A percentile compares a stretch with the other conserved stretches of the same genome.
Conservation (phyloP, 176 grass and related monocot genomes). For the Triticum monococcum region DNA sequence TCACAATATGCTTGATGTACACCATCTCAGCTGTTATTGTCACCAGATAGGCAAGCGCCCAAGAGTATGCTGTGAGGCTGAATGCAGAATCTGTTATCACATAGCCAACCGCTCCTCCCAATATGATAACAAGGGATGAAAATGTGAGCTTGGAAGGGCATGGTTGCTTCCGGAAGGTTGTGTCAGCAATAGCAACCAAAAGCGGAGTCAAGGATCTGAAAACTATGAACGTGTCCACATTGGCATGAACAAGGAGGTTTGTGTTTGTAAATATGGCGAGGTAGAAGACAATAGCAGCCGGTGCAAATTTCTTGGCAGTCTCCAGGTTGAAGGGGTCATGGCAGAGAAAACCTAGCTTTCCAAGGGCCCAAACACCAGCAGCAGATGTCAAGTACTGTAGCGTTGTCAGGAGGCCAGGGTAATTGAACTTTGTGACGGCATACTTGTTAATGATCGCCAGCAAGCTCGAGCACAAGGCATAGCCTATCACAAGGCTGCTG, state of each 20-base stretch:
- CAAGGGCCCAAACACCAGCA: slow-evolving; percentile 66
- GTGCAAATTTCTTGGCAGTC: slow-evolving; percentile 78
- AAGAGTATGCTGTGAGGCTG: slow-evolving; percentile 72
- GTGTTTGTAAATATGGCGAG: slow-evolving; percentile 96
- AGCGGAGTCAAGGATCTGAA: slow-evolving; percentile 83
- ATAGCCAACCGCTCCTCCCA: slow-evolving; percentile 77
- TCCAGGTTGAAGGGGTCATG: slow-evolving; percentile 72
- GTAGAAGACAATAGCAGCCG: slow-evolving; percentile 76
- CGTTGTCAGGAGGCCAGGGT: slow-evolving; percentile 72
- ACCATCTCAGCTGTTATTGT: slow-evolving; percentile 88
- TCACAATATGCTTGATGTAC: slow-evolving; percentile 90
- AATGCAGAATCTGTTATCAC: slow-evolving; percentile 81
- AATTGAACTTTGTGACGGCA: slow-evolving; percentile 77
- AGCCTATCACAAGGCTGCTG: slow-evolving; percentile 72
- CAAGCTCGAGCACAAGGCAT: slow-evolving; percentile 81
- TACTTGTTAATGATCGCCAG: slow-evolving; percentile 92
- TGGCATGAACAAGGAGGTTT: slow-evolving; percentile 77
- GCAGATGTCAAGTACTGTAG: slow-evolving; percentile 75
- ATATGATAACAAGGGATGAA: slow-evolving; percentile 71
- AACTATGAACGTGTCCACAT: slow-evolving; percentile 85
- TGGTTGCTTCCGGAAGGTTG: slow-evolving; percentile 72
- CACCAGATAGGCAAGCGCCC: slow-evolving; percentile 81
- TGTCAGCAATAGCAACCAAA: slow-evolving; percentile 83
- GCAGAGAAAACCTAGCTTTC: slow-evolving; percentile 65
- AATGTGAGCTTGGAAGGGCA: slow-evolving; percentile 79